A percentile compares a stretch with the other conserved stretches of the same genome.
Conservation (phyloP, 202 grass and related monocot genomes). For the Zizania palustris region DNA sequence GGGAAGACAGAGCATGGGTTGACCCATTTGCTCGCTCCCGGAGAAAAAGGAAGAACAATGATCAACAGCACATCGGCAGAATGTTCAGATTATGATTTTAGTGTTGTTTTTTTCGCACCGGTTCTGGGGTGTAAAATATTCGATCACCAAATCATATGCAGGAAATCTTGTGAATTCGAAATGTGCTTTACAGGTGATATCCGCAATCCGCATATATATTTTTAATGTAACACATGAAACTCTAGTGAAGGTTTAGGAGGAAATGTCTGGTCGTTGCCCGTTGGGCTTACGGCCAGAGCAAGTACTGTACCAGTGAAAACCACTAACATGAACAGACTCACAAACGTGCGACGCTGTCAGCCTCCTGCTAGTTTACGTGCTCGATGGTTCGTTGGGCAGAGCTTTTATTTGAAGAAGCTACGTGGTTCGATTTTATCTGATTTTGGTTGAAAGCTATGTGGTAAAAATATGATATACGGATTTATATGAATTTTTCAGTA, state of each 20-base stretch:
- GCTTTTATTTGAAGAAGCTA: too few species aligned
- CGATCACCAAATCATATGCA: neutral
- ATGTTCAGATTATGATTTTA: neutral
- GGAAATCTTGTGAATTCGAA: constrained; percentile 1
- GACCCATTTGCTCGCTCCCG: constrained; percentile 55
- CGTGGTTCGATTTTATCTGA: too few species aligned
- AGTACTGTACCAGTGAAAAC: neutral
- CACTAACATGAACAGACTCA: too few species aligned
- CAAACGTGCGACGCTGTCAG: neutral
- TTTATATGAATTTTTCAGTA: too few species aligned
- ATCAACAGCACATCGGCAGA: constrained; percentile 34
- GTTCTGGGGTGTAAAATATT: constrained; percentile 31
- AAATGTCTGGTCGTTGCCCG: neutral
- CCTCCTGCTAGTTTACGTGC: neutral
- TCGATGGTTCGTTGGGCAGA: too few species aligned
- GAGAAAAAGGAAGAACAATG: constrained; percentile 41
- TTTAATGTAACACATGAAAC: neutral
- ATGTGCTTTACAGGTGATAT: neutral
- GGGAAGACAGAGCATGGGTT: constrained; percentile 61
- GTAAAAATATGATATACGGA: too few species aligned
- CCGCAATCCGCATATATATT: too few species aligned
- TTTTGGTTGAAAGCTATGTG: too few species aligned
- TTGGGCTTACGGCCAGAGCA: too few species aligned
- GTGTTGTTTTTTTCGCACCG: neutral
- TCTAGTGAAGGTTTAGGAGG: neutral